Conservation (phyloP, 208 protist species). For the Leishmania major region DNA sequence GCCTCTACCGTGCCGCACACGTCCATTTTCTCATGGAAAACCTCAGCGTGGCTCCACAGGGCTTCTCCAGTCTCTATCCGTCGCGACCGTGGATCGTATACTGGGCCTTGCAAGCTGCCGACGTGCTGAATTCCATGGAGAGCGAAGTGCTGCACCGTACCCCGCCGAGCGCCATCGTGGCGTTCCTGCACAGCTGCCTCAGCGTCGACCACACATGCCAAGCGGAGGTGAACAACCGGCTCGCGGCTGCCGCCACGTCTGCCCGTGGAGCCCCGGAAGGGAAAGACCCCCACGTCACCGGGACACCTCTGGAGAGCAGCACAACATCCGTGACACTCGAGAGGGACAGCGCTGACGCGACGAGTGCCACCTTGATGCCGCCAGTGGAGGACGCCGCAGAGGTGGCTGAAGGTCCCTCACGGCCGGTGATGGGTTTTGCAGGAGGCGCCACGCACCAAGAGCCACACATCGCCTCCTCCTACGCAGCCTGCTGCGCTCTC, state of each 20-base stretch:
- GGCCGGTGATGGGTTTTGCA: conserved; percentile 68
- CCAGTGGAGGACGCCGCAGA: background rate
- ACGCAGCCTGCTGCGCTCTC: conserved; percentile 82
- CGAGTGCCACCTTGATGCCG: background rate
- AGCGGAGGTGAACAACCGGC: conserved; percentile 10
- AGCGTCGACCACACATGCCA: conserved; percentile 30
- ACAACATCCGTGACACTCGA: background rate
- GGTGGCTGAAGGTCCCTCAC: background rate
- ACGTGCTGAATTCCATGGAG: conserved; percentile 62
- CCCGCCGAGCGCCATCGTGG: conserved; percentile 41
- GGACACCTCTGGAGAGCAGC: background rate
- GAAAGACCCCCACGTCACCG: background rate
- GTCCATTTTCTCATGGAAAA: conserved; percentile 39
- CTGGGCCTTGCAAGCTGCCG: conserved; percentile 79
- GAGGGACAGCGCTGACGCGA: background rate
- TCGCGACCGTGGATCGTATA: conserved; percentile 81
- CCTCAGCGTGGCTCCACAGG: conserved; percentile 22
- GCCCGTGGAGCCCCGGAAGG: background rate
- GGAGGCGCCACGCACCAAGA: conserved; percentile 74
- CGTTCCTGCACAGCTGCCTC: conserved; percentile 61
- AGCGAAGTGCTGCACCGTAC: conserved; percentile 42
- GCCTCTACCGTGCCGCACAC: conserved; percentile 28
- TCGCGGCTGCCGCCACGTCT: background rate
- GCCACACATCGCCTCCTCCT: conserved; percentile 85
- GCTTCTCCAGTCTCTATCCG: conserved; percentile 41